Percentiles rank a stretch among this genome's conserved stretches.
These are phyloP conservation scores for Sclerotinia subarctica DNA, from an alignment of 2,329 filamentous ascomycete genomes.

Conservation along the genomic window DNA sequence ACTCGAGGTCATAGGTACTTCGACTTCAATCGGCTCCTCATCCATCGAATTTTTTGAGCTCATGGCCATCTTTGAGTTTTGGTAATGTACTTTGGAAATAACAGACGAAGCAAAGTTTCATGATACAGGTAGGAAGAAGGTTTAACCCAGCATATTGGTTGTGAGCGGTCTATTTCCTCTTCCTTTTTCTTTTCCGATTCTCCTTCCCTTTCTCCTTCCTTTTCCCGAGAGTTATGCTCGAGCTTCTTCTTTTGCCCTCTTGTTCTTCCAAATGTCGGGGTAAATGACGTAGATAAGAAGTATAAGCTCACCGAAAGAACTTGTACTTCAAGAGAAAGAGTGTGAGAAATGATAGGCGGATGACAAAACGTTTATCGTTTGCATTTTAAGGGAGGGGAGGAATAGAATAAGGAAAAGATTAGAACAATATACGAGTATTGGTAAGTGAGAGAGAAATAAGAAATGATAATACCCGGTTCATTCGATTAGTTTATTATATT, in stretches of 20 bases:
- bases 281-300: conserved; percentile 16
- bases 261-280: conserved; percentile 2
- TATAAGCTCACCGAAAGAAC: not conserved
- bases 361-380: not conserved
- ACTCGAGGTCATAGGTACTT: conserved; percentile 38
- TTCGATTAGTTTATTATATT: not conserved
- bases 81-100: not conserved
- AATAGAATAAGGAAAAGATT: not conserved
- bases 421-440: too few species aligned
- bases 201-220: not conserved
- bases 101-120: conserved; percentile 5
- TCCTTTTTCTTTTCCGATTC: not conserved
- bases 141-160: conserved; percentile 19
- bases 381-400: not conserved
- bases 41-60: conserved; percentile 26
- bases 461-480: not conserved
- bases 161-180: not conserved
- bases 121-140: not conserved
- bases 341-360: not conserved
- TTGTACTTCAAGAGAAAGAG: not conserved
- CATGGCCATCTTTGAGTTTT: conserved; percentile 21
- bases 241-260: not conserved
- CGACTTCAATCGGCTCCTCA: conserved; percentile 15
- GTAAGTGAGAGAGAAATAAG: not conserved
- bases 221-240: not conserved